Percentiles rank a stretch among this genome's conserved stretches.
These are phyloP conservation scores for Rhynchospora breviuscula DNA, from an alignment of 176 grass and related monocot genomes.

Conservation along the genomic window DNA sequence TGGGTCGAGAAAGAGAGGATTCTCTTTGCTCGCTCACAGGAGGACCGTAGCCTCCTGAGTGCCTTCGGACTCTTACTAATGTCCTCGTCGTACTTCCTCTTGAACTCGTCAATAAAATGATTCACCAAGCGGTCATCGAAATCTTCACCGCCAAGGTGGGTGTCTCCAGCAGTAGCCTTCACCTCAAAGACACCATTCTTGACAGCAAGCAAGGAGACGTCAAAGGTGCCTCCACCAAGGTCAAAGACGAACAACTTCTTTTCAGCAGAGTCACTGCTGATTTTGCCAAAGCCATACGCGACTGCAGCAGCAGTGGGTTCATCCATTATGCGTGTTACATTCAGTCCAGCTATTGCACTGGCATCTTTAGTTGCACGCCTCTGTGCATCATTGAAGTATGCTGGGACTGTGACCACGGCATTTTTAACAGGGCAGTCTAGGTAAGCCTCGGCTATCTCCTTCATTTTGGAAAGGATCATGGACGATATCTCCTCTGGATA, in stretches of 20 bases:
- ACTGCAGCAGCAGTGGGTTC: conserved; percentile 16
- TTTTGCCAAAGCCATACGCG: conserved; percentile 13
- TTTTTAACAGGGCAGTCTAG: neutral
- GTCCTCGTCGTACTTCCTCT: conserved; percentile 14
- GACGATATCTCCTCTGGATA: conserved; percentile 23
- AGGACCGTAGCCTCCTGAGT: conserved; percentile 13
- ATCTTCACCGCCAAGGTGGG: conserved; percentile 24
- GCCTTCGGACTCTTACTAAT: neutral
- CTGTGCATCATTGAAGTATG: conserved; percentile 21
- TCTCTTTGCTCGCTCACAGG: conserved; percentile 30
- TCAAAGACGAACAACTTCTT: conserved; percentile 37
- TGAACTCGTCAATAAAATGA: conserved; percentile 8
- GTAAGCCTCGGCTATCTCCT: conserved; percentile 5
- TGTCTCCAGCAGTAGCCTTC: conserved; percentile 18
- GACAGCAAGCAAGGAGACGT: conserved; percentile 7
- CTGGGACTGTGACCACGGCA: conserved; percentile 28
- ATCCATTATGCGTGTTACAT: conserved; percentile 23
- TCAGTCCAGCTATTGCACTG: neutral
- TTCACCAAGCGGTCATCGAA: conserved; percentile 22
- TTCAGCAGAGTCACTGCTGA: neutral
- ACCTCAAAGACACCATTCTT: neutral
- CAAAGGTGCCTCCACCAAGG: conserved; percentile 21
- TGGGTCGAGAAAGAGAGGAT: neutral
- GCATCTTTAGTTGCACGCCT: conserved; percentile 20
- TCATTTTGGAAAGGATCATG: conserved; percentile 30